Base-by-base conservation (phyloP, 1,284 basidiomycete genomes). In the Cystobasidium sp. region DNA sequence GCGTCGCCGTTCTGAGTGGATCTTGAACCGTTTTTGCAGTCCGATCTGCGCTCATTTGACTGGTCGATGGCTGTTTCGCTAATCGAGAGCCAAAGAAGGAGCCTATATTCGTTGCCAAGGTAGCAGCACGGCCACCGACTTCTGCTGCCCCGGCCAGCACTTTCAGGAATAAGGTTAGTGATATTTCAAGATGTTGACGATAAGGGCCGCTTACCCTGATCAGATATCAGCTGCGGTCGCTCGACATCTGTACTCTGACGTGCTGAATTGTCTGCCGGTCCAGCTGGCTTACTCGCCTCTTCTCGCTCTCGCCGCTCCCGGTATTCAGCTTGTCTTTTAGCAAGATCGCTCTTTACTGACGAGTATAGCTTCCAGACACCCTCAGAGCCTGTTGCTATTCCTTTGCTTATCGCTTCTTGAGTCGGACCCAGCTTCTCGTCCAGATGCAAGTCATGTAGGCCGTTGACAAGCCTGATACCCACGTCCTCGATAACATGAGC, bases 361-460 rank as follows among this genome's bases (percentile, higher is more conserved):
- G 67, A 66, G 62, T 77, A 77, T 24, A 76, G 44, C 20, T 64
- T 75, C 70, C 68, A 90, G 78, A 97, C 88, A 75, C 87, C 89
- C n/a, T 90, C 87, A 0, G 91, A 91, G 8, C 92, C 90, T 1
- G 86, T 86, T 0, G 86, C 87, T 56, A 94, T 79, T 0, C 92
- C 93, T 39, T 89, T 86, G 16, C 89, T 86, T 52, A 96, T 88
- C 0, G 90, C 93, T 81, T 96, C 93, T 5, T 92, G 87, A 0
- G 93, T 90, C 0, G 94, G 92, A 2, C 89, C 93, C 3, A 97
- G 87, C 78, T 93, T 91, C 82, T 96, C 91, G 43, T 95, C 92
- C 4, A 97, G 82, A 80, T 91, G 92, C 61, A 97, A 86, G 41
- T 96, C 94, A 81, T 96, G 92, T 43, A 97, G 87, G 1, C 94